Conservation (phyloP, 2,329 filamentous ascomycete species). For the Ceratocystis diversiconidia region DNA sequence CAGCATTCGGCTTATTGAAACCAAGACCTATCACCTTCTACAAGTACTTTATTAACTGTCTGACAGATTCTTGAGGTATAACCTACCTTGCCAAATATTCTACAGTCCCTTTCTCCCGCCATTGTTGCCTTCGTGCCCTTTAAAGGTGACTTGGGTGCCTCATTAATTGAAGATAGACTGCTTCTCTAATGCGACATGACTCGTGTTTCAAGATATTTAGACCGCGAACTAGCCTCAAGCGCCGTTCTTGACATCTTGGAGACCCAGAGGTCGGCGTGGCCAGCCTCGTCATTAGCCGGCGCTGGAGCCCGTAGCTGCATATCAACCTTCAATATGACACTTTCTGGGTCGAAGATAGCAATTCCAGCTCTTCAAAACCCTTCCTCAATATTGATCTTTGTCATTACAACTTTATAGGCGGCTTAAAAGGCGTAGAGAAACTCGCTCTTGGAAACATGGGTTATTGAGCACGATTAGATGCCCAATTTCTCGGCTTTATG, state of each 20-base stretch:
- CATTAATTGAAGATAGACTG: background rate
- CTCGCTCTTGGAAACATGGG: background rate
- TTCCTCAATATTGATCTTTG: background rate
- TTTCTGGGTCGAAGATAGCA: background rate
- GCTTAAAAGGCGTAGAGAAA: background rate
- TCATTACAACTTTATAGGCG: background rate
- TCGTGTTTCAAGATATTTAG: background rate
- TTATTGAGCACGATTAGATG: background rate
- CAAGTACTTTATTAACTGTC: background rate
- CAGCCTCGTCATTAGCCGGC: background rate
- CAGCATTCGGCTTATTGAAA: background rate
- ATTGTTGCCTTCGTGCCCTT: background rate
- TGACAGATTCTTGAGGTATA: background rate
- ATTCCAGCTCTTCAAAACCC: background rate
- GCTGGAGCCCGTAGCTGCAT: background rate
- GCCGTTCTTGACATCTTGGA: background rate
- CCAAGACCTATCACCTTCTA: background rate
- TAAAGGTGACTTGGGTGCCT: background rate
- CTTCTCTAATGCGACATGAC: background rate
- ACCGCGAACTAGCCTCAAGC: too few relatives aligned
- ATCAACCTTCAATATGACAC: background rate
- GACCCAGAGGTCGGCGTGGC: background rate
- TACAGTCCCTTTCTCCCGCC: background rate
- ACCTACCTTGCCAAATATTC: background rate
- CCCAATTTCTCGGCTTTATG: background rate